Conservation (phyloP, 345 rosid species). For the Melaleuca quinquenervia region DNA sequence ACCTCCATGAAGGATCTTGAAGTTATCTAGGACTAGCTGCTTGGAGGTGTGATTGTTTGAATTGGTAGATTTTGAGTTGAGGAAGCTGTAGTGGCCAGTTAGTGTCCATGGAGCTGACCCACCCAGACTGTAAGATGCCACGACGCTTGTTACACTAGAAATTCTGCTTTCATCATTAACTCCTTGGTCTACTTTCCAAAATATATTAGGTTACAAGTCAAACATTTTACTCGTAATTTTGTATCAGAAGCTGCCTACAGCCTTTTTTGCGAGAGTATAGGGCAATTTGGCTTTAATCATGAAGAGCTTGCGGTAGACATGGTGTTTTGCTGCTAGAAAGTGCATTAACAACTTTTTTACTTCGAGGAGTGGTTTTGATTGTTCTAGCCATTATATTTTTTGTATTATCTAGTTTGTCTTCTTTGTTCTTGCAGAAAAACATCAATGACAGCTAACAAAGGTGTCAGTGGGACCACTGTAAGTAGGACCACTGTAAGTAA, state of each 20-base stretch:
- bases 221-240: not conserved
- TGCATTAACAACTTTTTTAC: not conserved
- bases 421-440: conserved; percentile 16
- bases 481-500: conserved; percentile 13
- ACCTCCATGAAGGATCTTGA: not conserved
- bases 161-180: not conserved
- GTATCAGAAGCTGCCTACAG: not conserved
- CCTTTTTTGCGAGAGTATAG: not conserved
- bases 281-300: not conserved
- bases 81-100: not conserved
- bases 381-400: not conserved
- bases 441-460: conserved; percentile 15
- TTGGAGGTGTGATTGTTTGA: not conserved
- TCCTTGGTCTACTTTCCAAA: not conserved
- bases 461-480: conserved; percentile 12
- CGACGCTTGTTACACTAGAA: not conserved
- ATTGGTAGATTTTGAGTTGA: not conserved
- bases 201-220: not conserved
- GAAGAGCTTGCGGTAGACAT: not conserved
- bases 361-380: not conserved
- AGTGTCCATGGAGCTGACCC: not conserved
- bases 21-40: not conserved
- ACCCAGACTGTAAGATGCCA: not conserved
- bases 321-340: not conserved
- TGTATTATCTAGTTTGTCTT: not conserved